Evolutionary conservation across 805 yeast species (phyloP).

Genomic region (Pichia gijzeniarum): DNA sequence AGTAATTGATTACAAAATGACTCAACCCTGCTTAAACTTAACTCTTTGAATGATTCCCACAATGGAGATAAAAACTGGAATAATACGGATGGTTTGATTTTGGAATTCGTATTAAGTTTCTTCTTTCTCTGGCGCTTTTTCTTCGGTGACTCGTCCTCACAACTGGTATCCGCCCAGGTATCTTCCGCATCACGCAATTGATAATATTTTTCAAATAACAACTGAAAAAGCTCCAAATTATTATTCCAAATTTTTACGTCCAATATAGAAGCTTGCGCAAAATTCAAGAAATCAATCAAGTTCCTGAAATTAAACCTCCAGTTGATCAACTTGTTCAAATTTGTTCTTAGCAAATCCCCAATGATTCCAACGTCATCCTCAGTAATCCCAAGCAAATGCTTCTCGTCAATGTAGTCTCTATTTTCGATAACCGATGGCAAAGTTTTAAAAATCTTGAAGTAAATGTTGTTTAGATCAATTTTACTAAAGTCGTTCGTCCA

Average conservation of each 20-base stretch:
- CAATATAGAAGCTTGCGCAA: constrained; percentile 22
- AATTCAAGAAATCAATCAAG: constrained; percentile 25
- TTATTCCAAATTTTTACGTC: constrained; percentile 24
- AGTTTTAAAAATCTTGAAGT: constrained; percentile 24
- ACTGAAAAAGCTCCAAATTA: constrained; percentile 25
- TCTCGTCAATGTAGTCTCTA: constrained; percentile 12
- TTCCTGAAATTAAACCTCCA: constrained; percentile 27
- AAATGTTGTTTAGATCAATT: constrained; percentile 19
- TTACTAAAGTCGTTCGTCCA: constrained; percentile 27
- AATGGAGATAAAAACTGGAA: constrained; percentile 21
- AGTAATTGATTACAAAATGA: constrained; percentile 18
- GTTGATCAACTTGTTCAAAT: constrained; percentile 24
- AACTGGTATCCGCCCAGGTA: neutral
- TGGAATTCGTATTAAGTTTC: neutral
- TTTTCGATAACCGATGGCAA: constrained; percentile 26
- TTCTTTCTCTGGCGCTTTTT: neutral
- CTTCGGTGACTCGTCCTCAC: constrained; percentile 1
- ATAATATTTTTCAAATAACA: constrained; percentile 21
- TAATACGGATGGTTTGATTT: neutral
- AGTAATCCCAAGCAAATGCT: constrained; percentile 20
- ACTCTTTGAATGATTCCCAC: constrained; percentile 14
- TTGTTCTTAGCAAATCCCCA: constrained; percentile 20
- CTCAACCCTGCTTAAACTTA: constrained; percentile 13
- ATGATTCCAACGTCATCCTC: constrained; percentile 17
- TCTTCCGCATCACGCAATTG: constrained; percentile 10